Percentiles rank a stretch among this genome's conserved stretches.
These are phyloP conservation scores for Syzygium aqueum DNA, from an alignment of 345 rosid genomes.

Conservation along the genomic window DNA sequence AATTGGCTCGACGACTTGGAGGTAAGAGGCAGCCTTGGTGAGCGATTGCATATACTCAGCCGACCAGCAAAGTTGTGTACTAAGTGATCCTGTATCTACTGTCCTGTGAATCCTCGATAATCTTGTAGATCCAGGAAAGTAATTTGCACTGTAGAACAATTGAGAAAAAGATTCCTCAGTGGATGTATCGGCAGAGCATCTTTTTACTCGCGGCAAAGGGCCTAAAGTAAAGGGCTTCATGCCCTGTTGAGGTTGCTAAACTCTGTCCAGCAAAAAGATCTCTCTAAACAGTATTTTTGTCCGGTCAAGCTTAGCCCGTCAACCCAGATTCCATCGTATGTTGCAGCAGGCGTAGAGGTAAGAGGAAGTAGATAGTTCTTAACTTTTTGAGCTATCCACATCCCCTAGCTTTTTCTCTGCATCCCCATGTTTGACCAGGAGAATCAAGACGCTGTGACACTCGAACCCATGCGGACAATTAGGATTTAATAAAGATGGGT, in stretches of 20 bases:
- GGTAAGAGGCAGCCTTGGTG: not conserved
- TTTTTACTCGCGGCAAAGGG: not conserved
- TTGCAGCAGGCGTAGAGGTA: not conserved
- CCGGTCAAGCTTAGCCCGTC: not conserved
- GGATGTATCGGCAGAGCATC: not conserved
- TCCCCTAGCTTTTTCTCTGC: not conserved
- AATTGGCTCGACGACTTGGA: not conserved
- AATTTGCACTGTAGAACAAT: not conserved
- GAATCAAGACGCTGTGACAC: not conserved
- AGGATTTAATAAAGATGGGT: not conserved
- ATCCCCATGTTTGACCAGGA: not conserved
- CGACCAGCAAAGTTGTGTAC: not conserved
- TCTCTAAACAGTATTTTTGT: not conserved
- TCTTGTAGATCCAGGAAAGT: not conserved
- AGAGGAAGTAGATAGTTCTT: not conserved
- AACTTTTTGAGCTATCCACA: not conserved
- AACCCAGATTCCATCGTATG: not conserved
- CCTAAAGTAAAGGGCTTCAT: not conserved
- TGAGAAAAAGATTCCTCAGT: not conserved
- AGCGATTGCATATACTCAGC: not conserved
- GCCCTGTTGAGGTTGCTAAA: not conserved
- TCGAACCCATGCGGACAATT: not conserved
- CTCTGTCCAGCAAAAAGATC: not conserved
- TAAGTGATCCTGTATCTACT: not conserved
- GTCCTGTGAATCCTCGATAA: not conserved